phyloP scores from a whole-genome alignment of 2,329 filamentous ascomycete genomes.

The Colletotrichum sp. region DNA sequence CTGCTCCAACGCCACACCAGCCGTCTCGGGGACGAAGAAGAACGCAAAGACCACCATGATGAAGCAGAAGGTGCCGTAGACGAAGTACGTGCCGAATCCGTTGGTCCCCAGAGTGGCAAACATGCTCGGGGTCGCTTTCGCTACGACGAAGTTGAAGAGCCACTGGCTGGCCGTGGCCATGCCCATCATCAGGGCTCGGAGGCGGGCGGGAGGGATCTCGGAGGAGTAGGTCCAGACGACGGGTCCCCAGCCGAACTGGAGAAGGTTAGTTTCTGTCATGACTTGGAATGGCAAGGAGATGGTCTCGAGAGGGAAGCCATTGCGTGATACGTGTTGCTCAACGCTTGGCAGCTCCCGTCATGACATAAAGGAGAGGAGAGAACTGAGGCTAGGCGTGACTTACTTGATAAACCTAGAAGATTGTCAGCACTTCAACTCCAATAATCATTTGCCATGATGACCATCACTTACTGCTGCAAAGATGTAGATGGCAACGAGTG shows the following conservation, averaged over 20 bases:
- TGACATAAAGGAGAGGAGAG: rapidly evolving
- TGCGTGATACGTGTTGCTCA: not conserved
- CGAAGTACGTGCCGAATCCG: slow-evolving; percentile 56
- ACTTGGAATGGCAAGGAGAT: rapidly evolving
- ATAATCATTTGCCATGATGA: not conserved
- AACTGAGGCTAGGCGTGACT: rapidly evolving
- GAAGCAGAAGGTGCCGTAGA: slow-evolving; percentile 63
- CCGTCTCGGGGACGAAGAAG: slow-evolving; percentile 58
- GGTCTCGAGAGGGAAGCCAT: not conserved
- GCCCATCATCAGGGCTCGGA: slow-evolving; percentile 64
- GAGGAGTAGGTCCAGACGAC: slow-evolving; percentile 57
- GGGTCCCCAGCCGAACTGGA: slow-evolving; percentile 58
- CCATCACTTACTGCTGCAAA: not conserved
- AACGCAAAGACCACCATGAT: slow-evolving; percentile 56
- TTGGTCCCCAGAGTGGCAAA: slow-evolving; percentile 41
- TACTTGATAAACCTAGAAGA: not conserved
- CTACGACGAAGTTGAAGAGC: slow-evolving; percentile 70
- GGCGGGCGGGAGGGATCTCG: slow-evolving; percentile 65
- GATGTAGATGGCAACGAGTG: slow-evolving; percentile 63
- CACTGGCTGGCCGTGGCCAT: slow-evolving; percentile 67
- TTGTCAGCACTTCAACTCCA: not conserved
- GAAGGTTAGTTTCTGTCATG: not conserved
- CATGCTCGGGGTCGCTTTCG: slow-evolving; percentile 65
- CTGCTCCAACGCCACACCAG: slow-evolving; percentile 25
- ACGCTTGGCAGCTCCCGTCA: rapidly evolving